A percentile compares a stretch with the other conserved stretches of the same genome.
These are phyloP conservation scores for Lyophyllum decastes DNA, from an alignment of 768 basidiomycete species.

Conservation along the genomic window DNA sequence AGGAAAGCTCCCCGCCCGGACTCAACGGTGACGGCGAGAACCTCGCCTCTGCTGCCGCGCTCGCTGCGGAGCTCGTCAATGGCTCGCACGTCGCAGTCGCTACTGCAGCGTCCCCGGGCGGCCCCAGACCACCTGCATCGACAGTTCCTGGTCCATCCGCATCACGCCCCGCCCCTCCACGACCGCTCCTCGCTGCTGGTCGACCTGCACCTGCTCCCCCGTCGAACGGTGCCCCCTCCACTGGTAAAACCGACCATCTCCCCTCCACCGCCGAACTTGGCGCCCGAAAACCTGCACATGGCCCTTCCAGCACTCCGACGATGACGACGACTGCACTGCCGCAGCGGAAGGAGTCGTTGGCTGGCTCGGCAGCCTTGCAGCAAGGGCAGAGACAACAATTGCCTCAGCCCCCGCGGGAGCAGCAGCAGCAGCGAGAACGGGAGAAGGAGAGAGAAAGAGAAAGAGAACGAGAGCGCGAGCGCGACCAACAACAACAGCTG, in stretches of 20 bases:
- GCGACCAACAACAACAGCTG: constrained; percentile 23
- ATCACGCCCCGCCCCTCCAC: constrained; percentile 67
- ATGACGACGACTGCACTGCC: constrained; percentile 34
- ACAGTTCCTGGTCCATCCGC: constrained; percentile 36
- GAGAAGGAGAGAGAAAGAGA: constrained; percentile 19
- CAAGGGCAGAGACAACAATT: constrained; percentile 29
- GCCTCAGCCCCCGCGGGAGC: constrained; percentile 26
- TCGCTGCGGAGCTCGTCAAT: constrained; percentile 65
- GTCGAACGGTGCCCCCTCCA: constrained; percentile 14
- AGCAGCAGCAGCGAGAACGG: constrained; percentile 34
- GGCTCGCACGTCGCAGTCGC: constrained; percentile 45
- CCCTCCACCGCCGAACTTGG: constrained; percentile 69
- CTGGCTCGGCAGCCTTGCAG: constrained; percentile 18
- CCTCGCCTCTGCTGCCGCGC: constrained; percentile 49
- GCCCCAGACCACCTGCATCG: constrained; percentile 7
- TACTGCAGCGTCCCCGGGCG: constrained; percentile 1
- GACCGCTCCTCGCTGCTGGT: constrained; percentile 62
- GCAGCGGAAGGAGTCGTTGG: constrained; percentile 53
- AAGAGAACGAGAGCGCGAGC: constrained; percentile 23
- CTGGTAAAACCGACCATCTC: constrained; percentile 46
- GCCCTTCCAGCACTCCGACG: constrained; percentile 36
- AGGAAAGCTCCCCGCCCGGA: constrained; percentile 43
- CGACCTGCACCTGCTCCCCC: constrained; percentile 54
- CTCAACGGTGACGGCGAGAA: constrained; percentile 43
- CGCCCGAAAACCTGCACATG: constrained; percentile 61